A percentile compares a stretch with the other conserved stretches of the same genome.
phyloP scores from a whole-genome alignment of 331 rosid species.

The Pyracantha coccinea region DNA sequence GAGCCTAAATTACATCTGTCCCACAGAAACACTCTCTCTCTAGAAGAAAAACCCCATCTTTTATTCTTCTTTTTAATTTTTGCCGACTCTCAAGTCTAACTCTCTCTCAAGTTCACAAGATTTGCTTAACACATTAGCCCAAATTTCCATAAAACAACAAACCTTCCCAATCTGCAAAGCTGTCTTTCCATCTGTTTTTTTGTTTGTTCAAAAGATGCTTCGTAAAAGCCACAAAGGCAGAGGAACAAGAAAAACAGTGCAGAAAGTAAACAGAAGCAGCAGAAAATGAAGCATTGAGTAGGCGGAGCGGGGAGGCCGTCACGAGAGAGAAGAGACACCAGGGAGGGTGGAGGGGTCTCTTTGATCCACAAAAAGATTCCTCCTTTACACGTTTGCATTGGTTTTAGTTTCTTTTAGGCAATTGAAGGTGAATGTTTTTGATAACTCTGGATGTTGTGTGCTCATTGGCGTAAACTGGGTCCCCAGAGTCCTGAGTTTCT shows the following conservation, averaged over 20 bases:
- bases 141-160: constrained; percentile 16
- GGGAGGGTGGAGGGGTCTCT: constrained; percentile 1
- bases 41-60: background rate
- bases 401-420: constrained; percentile 19
- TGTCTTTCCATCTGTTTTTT: constrained; percentile 28
- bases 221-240: too few relatives aligned
- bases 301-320: too few relatives aligned
- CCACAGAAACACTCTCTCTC: constrained; percentile 10
- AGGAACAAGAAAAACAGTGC: too few relatives aligned
- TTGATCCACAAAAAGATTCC: constrained; percentile 42
- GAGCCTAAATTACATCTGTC: constrained; percentile 20
- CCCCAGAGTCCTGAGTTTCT: constrained; percentile 15
- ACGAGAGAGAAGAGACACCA: too few relatives aligned
- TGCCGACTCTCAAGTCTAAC: constrained; percentile 12
- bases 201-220: too few relatives aligned
- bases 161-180: constrained; percentile 22
- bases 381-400: constrained; percentile 23
- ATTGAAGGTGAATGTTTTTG: constrained; percentile 14
- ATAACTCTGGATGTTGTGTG: constrained; percentile 6
- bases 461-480: constrained; percentile 1
- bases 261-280: too few relatives aligned
- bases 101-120: constrained; percentile 10
- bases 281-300: too few relatives aligned
- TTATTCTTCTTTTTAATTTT: background rate
- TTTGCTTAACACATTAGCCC: constrained; percentile 18